phyloP scores from a whole-genome alignment of 1,284 basidiomycete species.

The Ganoderma lucidum region DNA sequence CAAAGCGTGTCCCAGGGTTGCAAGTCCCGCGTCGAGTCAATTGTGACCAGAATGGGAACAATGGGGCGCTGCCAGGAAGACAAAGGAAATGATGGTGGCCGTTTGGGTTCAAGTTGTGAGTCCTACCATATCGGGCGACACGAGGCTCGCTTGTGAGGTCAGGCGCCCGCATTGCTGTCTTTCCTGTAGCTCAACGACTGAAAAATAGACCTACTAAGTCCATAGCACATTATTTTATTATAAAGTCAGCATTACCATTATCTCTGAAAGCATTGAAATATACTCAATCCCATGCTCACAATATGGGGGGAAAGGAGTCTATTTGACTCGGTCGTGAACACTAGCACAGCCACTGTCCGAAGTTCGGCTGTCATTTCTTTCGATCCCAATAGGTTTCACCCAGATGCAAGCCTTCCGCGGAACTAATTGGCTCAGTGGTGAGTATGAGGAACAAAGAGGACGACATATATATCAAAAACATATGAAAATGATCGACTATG shows the following conservation, averaged over 20 bases:
- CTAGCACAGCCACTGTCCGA: not conserved
- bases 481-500: constrained; percentile 34
- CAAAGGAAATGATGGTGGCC: not conserved
- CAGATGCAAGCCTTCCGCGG: too few species aligned
- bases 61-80: not conserved
- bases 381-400: too few species aligned
- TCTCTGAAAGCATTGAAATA: too few species aligned
- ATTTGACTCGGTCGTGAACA: not conserved
- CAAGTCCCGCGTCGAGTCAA: not conserved
- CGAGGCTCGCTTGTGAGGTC: not conserved
- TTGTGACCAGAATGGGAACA: not conserved
- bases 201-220: not conserved
- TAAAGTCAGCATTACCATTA: too few species aligned
- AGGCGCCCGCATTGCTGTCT: not conserved
- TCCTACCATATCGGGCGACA: not conserved
- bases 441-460: too few species aligned
- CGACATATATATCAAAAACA: too few species aligned
- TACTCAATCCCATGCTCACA: not conserved
- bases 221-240: too few species aligned
- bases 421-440: too few species aligned
- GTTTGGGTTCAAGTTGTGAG: not conserved
- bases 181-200: not conserved
- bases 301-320: too few species aligned
- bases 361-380: too few species aligned
- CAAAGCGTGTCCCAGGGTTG: not conserved